These are phyloP conservation scores for Pseudogymnoascus sp. DNA, from an alignment of 2,329 filamentous ascomycete genomes.

Conservation along the genomic window DNA sequence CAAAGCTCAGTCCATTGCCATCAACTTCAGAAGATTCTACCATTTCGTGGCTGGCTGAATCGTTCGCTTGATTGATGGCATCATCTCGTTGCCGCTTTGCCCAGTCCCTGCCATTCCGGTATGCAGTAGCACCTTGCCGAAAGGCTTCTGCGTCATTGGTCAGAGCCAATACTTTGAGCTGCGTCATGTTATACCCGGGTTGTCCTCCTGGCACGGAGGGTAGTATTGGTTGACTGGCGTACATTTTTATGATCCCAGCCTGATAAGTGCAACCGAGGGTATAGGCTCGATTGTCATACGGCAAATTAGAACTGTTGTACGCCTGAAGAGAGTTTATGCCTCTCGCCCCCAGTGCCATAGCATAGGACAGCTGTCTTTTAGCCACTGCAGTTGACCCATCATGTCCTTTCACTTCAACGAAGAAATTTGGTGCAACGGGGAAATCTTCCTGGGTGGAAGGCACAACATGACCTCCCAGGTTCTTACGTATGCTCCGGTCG, in stretches of 20 bases:
- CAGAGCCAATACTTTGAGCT: constrained; percentile 26
- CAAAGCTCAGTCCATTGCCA: background rate
- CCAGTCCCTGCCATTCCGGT: constrained; percentile 34
- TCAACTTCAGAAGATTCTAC: constrained; percentile 1
- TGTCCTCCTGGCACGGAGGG: constrained; percentile 20
- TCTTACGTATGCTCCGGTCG: constrained; percentile 18
- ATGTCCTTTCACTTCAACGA: constrained; percentile 34
- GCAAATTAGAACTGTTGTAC: constrained; percentile 24
- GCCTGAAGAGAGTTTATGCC: constrained; percentile 33
- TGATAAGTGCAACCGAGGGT: constrained; percentile 33
- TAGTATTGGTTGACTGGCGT: constrained; percentile 28
- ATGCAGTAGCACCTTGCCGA: constrained; percentile 29
- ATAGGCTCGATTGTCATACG: constrained; percentile 33
- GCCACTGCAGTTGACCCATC: constrained; percentile 26
- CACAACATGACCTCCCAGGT: constrained; percentile 26
- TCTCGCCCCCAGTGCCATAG: constrained; percentile 30
- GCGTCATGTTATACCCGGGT: constrained; percentile 36
- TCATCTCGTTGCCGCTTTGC: constrained; percentile 31
- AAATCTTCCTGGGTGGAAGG: constrained; percentile 27
- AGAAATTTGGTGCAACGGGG: constrained; percentile 35
- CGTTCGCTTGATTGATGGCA: constrained; percentile 23
- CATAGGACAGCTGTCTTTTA: constrained; percentile 30
- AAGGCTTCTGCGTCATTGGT: constrained; percentile 27
- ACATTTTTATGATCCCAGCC: constrained; percentile 30
- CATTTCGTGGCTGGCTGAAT: constrained; percentile 23